phyloP scores from a whole-genome alignment of 257 asterid species.

The Echites panduratus region DNA sequence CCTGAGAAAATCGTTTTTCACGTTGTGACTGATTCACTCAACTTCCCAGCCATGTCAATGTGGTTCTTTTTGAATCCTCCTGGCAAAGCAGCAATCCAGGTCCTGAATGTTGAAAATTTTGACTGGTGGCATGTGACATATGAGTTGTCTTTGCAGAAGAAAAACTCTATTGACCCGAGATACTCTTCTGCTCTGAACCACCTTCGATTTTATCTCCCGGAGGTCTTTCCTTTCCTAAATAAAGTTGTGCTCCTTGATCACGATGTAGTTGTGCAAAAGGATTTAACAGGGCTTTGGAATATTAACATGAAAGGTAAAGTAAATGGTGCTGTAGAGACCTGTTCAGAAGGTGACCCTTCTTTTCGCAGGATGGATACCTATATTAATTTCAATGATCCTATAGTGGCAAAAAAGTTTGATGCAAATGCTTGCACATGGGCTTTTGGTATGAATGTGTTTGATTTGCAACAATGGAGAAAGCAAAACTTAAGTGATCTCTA shows the following conservation, averaged over 20 bases:
- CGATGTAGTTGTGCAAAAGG: slow-evolving; percentile 87
- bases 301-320: slow-evolving; percentile 71
- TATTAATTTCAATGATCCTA: slow-evolving; percentile 68
- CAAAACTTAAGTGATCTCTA: slow-evolving; percentile 52
- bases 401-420: slow-evolving; percentile 43
- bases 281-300: slow-evolving; percentile 70
- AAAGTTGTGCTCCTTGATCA: slow-evolving; percentile 90
- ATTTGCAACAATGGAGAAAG: slow-evolving; percentile 77
- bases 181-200: slow-evolving; percentile 70
- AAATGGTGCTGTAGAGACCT: slow-evolving; percentile 83
- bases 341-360: slow-evolving; percentile 61
- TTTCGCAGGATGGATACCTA: slow-evolving; percentile 70
- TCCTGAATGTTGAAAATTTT: slow-evolving; percentile 56
- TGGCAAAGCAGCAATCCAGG: slow-evolving; percentile 59
- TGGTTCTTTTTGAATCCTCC: slow-evolving; percentile 91
- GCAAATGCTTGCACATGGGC: slow-evolving; percentile 87
- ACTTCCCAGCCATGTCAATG: slow-evolving; percentile 79
- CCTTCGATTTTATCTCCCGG: slow-evolving; percentile 89
- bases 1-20: slow-evolving; percentile 75
- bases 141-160: slow-evolving; percentile 38
- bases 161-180: slow-evolving; percentile 62
- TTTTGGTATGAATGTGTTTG: slow-evolving; percentile 85
- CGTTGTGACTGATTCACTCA: slow-evolving; percentile 74
- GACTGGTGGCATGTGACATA: slow-evolving; percentile 58
- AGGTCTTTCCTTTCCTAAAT: slow-evolving; percentile 60